These are phyloP conservation scores for Diaporthe humulicola DNA, from an alignment of 2,329 filamentous ascomycete genomes.

Conservation along the genomic window DNA sequence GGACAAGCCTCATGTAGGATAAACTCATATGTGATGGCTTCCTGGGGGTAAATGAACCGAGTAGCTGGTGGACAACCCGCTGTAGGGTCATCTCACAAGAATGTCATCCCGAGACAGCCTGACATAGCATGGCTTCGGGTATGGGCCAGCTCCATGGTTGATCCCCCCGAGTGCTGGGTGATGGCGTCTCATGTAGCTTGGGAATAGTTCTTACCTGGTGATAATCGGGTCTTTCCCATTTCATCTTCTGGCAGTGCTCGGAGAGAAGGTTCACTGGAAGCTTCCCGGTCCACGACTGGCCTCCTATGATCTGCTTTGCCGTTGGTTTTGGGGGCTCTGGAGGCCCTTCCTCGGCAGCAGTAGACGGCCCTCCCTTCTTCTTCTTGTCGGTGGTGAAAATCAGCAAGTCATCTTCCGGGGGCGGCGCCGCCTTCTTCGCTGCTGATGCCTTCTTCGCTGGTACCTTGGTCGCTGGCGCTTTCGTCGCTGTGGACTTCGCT, in stretches of 20 bases:
- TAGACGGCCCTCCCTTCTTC: slow-evolving; percentile 52
- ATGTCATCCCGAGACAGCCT: neutral
- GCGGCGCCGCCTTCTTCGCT: slow-evolving; percentile 47
- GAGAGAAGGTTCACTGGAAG: slow-evolving; percentile 92
- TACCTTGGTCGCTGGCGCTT: slow-evolving; percentile 50
- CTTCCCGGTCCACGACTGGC: slow-evolving; percentile 97
- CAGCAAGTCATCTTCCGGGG: slow-evolving; percentile 65
- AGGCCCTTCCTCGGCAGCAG: slow-evolving; percentile 49
- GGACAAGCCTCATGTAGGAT: neutral
- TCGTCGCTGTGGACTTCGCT: neutral
- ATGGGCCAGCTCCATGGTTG: neutral
- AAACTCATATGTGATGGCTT: neutral
- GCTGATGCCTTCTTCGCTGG: slow-evolving; percentile 31
- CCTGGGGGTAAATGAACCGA: neutral
- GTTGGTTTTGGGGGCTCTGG: slow-evolving; percentile 70
- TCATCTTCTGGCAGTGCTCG: slow-evolving; percentile 95
- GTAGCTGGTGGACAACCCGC: neutral
- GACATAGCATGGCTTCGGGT: too few species aligned
- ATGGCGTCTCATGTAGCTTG: neutral
- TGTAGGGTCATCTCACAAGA: neutral
- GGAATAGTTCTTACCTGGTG: slow-evolving; percentile 70
- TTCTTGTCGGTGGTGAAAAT: slow-evolving; percentile 71
- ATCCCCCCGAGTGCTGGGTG: neutral
- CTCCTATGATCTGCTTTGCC: slow-evolving; percentile 87
- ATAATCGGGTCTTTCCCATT: slow-evolving; percentile 95